Conservation (phyloP, 345 rosid genomes). For the Acer negundo region DNA sequence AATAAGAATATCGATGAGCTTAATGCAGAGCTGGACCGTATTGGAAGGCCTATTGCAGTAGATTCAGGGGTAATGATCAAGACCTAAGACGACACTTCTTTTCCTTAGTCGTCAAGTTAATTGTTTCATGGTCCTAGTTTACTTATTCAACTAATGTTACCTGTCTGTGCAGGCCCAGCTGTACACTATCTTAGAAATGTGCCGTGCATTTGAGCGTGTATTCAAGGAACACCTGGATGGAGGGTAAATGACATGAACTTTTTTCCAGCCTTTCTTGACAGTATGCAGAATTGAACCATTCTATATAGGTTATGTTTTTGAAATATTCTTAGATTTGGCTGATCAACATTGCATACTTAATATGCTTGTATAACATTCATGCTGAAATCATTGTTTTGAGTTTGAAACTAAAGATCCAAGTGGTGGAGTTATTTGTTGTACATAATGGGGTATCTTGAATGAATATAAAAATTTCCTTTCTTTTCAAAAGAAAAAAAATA, state of each 20-base stretch:
- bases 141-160: conserved; percentile 23
- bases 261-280: conserved; percentile 11
- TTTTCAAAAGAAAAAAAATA: not conserved
- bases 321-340: conserved; percentile 11
- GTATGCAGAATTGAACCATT: conserved; percentile 7
- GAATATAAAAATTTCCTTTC: not conserved
- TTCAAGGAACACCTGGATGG: conserved; percentile 99
- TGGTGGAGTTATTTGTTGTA: not conserved
- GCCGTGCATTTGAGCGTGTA: conserved; percentile 97
- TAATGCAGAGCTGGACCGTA: conserved; percentile 94
- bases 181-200: conserved; percentile 90
- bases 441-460: not conserved
- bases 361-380: not conserved
- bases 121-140: conserved; percentile 6
- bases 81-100: conserved; percentile 12
- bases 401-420: not conserved
- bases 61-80: conserved; percentile 91
- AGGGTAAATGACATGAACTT: conserved; percentile 58
- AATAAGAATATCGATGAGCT: conserved; percentile 96
- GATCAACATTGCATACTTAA: conserved; percentile 5
- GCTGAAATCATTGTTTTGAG: not conserved
- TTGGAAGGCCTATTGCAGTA: conserved; percentile 94
- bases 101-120: conserved; percentile 18
- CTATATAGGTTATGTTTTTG: conserved; percentile 11
- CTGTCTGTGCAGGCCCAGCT: conserved; percentile 74